Base-by-base conservation (phyloP, 2,329 filamentous ascomycete species). In the Helicocarpus griseus region DNA sequence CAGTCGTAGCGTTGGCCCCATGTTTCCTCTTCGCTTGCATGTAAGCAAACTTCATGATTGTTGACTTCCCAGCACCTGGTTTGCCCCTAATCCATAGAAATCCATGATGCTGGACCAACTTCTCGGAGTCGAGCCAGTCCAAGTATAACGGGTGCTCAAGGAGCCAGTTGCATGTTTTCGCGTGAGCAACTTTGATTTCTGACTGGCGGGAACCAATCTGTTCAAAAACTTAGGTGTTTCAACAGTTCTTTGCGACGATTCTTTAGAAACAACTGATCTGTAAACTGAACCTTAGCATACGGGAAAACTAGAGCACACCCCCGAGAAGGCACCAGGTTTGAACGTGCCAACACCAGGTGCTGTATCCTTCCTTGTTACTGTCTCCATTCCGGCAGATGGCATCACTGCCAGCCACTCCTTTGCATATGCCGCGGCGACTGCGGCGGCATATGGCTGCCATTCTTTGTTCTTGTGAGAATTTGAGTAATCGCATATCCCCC, bases 131-230 rank as follows among this genome's bases (percentile, higher is more conserved):
- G 7, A 67, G 59, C 74, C 73, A 77, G 17, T 56, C 52, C 4
- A 55, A n/a, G 47, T 72, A 76, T 6, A 61, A 50, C 1, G 61
- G 43, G 6, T 64, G 62, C 0, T 58, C 48, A 1, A 73, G 58
- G 1, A 76, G 50, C 74, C 73, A 77, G 41, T 59, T 40, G 39
- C 73, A 75, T 2, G 73, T 77, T 17, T 61, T 60, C 0, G 54
- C 55, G n/a, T 72, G 63, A 0, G 67, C 70, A 0, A 48, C 55
- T 36, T 67, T 65, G 51, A 77, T 71, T 3, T 59, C 68, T 14
- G 50, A 48, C 5, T 61, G 62, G 2, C 73, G 69, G 13, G 62
- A 46, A 45, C 73, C 68, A n/a, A 74, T 69, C 49, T 70, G 63
- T 1, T 68, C 59, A 54, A 75, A 75, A n/a, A n/a, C n/a, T n/a